These are phyloP conservation scores for Mucor ambiguus DNA, from an alignment of 371 early-diverging fungal genomes.

Conservation along the genomic window DNA sequence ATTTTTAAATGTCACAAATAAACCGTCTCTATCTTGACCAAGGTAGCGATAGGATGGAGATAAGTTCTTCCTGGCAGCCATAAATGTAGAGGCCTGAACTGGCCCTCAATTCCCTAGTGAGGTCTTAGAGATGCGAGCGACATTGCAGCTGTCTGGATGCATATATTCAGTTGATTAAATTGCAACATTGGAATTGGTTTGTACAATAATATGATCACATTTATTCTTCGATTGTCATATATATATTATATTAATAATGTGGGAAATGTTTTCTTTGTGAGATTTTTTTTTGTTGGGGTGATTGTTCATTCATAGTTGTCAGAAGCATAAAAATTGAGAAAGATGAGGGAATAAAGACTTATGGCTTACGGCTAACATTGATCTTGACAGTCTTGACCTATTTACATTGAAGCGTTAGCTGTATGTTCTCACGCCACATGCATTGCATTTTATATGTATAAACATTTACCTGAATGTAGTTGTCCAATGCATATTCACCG, in stretches of 20 bases:
- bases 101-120: neutral
- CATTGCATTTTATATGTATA: neutral
- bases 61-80: neutral
- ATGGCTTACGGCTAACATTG: constrained; percentile 32
- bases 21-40: neutral
- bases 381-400: constrained; percentile 47
- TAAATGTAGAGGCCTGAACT: neutral
- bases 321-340: neutral
- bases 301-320: neutral
- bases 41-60: neutral
- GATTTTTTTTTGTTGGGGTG: neutral
- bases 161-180: too few species aligned
- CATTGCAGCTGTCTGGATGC: neutral
- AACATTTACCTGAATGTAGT: constrained; percentile 56
- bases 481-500: constrained; percentile 74
- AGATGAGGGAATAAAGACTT: constrained; percentile 16
- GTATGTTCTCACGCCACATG: constrained; percentile 8
- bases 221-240: neutral
- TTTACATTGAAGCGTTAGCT: constrained; percentile 4
- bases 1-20: neutral
- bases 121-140: neutral
- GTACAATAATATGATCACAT: neutral
- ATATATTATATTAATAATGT: neutral
- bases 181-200: neutral
- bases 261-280: neutral